Base-by-base conservation (phyloP, 2,329 filamentous ascomycete species). In the Sclerotinia subarctica region DNA sequence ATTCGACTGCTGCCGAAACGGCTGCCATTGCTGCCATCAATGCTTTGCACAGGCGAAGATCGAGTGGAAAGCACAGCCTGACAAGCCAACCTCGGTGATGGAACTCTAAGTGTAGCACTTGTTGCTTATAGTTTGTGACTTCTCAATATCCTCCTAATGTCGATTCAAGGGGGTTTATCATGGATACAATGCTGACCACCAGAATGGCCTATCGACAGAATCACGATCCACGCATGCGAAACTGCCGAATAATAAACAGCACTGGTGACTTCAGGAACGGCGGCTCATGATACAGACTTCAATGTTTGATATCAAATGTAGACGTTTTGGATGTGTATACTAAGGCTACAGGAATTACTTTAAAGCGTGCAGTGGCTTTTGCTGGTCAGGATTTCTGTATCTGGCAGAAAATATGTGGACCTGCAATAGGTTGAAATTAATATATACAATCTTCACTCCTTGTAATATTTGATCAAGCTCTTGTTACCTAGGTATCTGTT, bases 241-340 rank as follows among this genome's bases (percentile, higher is more conserved):
- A 69, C 54, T 38, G 73, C 71, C 15, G 68, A 68, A 2, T 70
- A 72, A 46, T 71, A 74, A n/a, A 73, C 72, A 29, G 60, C 69
- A 10, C 44, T 70, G 15, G 46, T 51, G 17, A 53, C 58, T 26
- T 67, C 57, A 15, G 66, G 17, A 13, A 56, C 67, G 3, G 71
- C 54, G 8, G 59, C 56, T 10, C 70, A 70, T 26, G 71, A 74
- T 62, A 72, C 73, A 24, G 65, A 24, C 58, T 51, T 70, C 21
- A 71, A 73, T 58, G 68, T 74, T 68, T 74, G 53, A 74, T 73
- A 47, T 73, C 72, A 47, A 73, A 73, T 67, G 69, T 73, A n/a
- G 72, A 71, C 0, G 72, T 73, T 42, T 49, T 73, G 64, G 73
- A 73, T 68, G 72, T 57, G 13, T 72, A 73, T 62, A 73, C 69